These are phyloP conservation scores for Colletotrichum sp. DNA, from an alignment of 2,329 filamentous ascomycete species.

Conservation along the genomic window DNA sequence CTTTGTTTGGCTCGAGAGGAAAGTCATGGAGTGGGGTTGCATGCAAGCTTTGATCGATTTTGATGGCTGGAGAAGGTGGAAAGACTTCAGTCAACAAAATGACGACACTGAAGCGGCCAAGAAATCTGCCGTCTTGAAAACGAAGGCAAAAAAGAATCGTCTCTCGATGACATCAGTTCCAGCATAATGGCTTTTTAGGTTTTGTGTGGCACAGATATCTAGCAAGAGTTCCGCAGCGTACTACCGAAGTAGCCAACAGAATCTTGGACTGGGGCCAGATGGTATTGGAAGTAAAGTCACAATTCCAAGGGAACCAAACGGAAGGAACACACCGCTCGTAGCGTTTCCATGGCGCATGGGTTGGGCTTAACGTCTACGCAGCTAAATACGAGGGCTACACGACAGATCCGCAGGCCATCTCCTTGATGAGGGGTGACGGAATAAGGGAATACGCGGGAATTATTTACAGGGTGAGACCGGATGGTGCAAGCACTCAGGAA, in stretches of 20 bases:
- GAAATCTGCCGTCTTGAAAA: slow-evolving; percentile 41
- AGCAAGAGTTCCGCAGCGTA: background rate
- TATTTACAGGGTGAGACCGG: slow-evolving; percentile 5
- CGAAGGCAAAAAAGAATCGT: slow-evolving; percentile 51
- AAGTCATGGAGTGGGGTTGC: slow-evolving; percentile 99
- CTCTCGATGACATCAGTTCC: slow-evolving; percentile 35
- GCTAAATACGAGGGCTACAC: background rate
- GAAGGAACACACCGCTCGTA: background rate
- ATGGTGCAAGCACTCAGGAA: background rate
- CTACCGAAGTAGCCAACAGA: background rate
- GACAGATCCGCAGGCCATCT: background rate
- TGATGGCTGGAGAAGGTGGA: slow-evolving; percentile 98
- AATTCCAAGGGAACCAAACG: background rate
- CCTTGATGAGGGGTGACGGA: background rate
- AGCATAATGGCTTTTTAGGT: background rate
- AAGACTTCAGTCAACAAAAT: slow-evolving; percentile 70
- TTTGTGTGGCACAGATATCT: background rate
- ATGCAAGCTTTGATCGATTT: slow-evolving; percentile 99
- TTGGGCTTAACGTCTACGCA: background rate
- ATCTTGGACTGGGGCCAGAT: background rate
- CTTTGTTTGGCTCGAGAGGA: slow-evolving; percentile 95
- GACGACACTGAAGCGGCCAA: slow-evolving; percentile 48
- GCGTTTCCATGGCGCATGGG: background rate
- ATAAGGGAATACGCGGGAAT: background rate
- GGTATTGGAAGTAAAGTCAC: background rate